These are phyloP conservation scores for Debaryomyces nepalensis DNA, from an alignment of 1,139 yeast species.

Conservation along the genomic window DNA sequence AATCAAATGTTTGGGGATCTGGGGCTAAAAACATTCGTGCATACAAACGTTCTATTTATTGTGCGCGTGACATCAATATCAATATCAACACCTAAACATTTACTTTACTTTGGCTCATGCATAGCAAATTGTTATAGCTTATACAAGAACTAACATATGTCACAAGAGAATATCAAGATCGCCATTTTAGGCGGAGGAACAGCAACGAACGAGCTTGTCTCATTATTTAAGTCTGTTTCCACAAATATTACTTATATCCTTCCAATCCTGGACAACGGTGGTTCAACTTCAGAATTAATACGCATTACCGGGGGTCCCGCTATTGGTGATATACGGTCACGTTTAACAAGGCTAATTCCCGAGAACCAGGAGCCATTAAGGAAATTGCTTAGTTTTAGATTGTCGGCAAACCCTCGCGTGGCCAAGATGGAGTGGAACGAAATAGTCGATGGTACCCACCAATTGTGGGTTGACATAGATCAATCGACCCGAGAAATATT, in stretches of 20 bases:
- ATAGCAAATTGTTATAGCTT: too few species aligned
- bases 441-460: slow-evolving; percentile 80
- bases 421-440: slow-evolving; percentile 79
- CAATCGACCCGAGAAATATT: slow-evolving; percentile 73
- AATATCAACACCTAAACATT: background rate
- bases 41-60: background rate
- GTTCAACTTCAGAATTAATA: slow-evolving; percentile 90
- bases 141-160: background rate
- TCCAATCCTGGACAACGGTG: slow-evolving; percentile 93
- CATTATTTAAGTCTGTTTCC: slow-evolving; percentile 48
- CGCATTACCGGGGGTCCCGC: slow-evolving; percentile 95
- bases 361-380: slow-evolving; percentile 47
- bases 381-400: slow-evolving; percentile 60
- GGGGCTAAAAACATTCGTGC: too few species aligned
- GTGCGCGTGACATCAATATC: slow-evolving; percentile 2
- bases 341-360: slow-evolving; percentile 75
- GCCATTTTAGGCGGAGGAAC: slow-evolving; percentile 76
- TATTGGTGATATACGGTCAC: slow-evolving; percentile 86
- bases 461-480: slow-evolving; percentile 64
- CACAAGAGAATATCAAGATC: slow-evolving; percentile 21
- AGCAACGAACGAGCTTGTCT: slow-evolving; percentile 68
- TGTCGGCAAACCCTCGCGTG: slow-evolving; percentile 52
- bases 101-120: too few species aligned
- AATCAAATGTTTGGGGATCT: too few species aligned
- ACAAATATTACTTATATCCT: slow-evolving; percentile 62